Percentiles rank a stretch among this genome's conserved stretches.
phyloP scores from a whole-genome alignment of 768 basidiomycete genomes.

The Goffeauzyma gilvescens region DNA sequence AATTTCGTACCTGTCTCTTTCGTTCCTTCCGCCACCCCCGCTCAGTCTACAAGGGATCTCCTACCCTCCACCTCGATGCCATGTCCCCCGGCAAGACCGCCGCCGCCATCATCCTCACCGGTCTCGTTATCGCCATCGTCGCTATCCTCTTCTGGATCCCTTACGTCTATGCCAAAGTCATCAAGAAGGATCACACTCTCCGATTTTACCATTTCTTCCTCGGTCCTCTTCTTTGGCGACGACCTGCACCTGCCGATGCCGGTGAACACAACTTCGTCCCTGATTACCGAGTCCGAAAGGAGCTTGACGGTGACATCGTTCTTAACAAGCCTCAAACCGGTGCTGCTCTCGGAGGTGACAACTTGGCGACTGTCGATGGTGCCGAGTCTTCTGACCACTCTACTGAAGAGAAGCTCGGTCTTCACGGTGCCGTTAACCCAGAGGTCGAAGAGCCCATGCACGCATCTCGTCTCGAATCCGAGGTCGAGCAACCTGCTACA shows the following conservation, averaged over 20 bases:
- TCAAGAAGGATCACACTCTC: conserved; percentile 35
- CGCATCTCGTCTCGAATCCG: no score
- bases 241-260: conserved; percentile 30
- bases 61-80: conserved; percentile 31
- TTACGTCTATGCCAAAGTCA: conserved; percentile 33
- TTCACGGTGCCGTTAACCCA: neutral
- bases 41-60: conserved; percentile 34
- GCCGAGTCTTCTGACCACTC: neutral
- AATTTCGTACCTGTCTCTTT: no score
- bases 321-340: neutral
- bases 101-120: conserved; percentile 33
- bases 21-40: no score
- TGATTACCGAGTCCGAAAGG: conserved; percentile 27
- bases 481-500: conserved; percentile 31
- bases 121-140: conserved; percentile 26
- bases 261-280: conserved; percentile 18
- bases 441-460: neutral
- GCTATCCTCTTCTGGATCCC: conserved; percentile 35
- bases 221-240: conserved; percentile 34
- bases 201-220: conserved; percentile 35
- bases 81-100: conserved; percentile 24
- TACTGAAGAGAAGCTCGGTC: no score
- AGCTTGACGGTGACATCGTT: neutral
- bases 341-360: neutral
- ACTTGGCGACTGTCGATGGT: neutral